Evolutionary conservation across 2,329 filamentous ascomycete species (phyloP), one percentile per base, ranked within the genome.

Genomic region (Fusarium tjaetaba): DNA sequence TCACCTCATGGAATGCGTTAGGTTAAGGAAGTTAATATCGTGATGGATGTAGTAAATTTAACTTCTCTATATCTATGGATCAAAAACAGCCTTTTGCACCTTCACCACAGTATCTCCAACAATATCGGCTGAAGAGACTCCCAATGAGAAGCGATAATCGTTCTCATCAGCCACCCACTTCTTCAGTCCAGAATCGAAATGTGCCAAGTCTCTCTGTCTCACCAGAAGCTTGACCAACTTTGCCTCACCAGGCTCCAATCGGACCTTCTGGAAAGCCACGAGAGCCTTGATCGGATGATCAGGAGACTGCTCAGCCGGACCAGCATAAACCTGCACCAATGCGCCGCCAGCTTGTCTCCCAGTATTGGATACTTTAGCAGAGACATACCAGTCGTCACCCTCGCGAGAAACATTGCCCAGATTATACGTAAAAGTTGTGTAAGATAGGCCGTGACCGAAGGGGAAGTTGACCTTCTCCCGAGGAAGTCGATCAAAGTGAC

Each of bases 361-460:
- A 0, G 84, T 88, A 77, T 94, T 94, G 38, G 84, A 85, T 11
- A 93, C 81, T 0, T 83, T 83, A 7, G 88, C 82, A 0, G 81
- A 82, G 7, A 89, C 85, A 11, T 74, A 76, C 41, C 90, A 91
- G 10, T 18, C 85, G 85, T 11, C 38, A 2, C 76, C 78, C 13
- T 82, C 81, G 22, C 85, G 72, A 3, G 77, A 55, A 7, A 81
- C 79, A 2, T 74, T 72, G 28, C 79, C 77, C 76, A 92, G 85
- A 38, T 91, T 85, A 26, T 71, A 73, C 16, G 87, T 82, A 79
- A 93, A 94, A 0, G 82, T 86, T 1, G 91, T 91, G 80, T 94
- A 93, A 3, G 89, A 91, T 4, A 93, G 82, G 7, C 91, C 91
- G 72, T 90, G 87, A 6, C 91, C 91, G 73, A 93, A 93, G 22